Base-by-base conservation (phyloP, 495 filamentous ascomycete genomes). In the Staphylotrichum longicolle region DNA sequence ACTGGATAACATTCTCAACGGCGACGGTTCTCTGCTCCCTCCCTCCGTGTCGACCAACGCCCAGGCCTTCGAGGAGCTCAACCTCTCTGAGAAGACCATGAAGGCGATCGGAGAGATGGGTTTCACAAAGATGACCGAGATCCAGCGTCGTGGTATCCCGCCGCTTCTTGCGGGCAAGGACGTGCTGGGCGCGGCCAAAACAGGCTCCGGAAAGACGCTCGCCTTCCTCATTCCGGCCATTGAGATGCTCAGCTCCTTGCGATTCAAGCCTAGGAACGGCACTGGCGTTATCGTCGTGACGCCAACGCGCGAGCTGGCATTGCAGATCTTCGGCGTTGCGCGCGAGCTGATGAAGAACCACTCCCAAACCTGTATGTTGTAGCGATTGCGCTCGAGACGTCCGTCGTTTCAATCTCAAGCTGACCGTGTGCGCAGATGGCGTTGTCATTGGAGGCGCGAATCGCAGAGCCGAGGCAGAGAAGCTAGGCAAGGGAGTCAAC, bases 361-460 rank as follows among this genome's bases (percentile, higher is more conserved):
- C 68, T 93, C 90, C 9, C 94, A 98, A 70, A 98, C 94, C 10
- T 75, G 67, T 69, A 58, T 12, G 69, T 47, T 44, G 0, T 10
- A 10, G 10, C 37, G 37, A 6, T 10, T 10, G 6, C 37, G 10
- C 37, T 10, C 7, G 2, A 5, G 9, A 33, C n/a, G 30, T 39
- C 1, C 14, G 2, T 7, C 4, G 3, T 12, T 0, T 5, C 5
- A 1, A 4, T 6, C 1, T 35, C 5, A 45, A 14, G 40, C 57
- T 65, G 30, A 65, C 65, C 48, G 37, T 39, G 37, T 15, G 40
- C 2, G 11, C 9, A 67, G 91, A 91, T 63, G 95, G 93, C 54
- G 96, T 98, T 54, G 88, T 95, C 40, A 98, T 98, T 66, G 94
- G 94, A 60, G 95, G 95, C 33, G 93, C 94, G 34, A 98, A 97